Evolutionary conservation across 2,329 filamentous ascomycete genomes (phyloP), one percentile per base, ranked within the genome.

Genomic region (Fusarium zealandicum): DNA sequence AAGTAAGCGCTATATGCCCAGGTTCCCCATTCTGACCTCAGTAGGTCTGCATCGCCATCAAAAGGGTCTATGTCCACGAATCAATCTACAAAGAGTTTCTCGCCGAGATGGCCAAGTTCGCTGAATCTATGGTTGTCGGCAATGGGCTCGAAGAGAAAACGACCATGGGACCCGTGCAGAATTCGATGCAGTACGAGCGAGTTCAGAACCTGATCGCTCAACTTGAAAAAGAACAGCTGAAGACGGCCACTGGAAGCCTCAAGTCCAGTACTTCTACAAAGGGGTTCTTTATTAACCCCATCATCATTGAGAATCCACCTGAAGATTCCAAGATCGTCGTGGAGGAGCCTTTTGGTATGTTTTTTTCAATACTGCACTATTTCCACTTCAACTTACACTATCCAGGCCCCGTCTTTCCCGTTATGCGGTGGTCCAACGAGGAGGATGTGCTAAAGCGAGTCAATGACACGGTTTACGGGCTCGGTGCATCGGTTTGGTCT

Each of bases 51-150:
- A 62, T 70, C 51, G 42, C 54, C 7, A 75, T 84, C 70, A 87
- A 87, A 71, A 76, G 84, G 1, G 71, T 87, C 27, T 87, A 84
- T 64, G 79, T 88, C 3, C 85, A 88, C 64, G 80, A 85, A 59
- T 75, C 73, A 3, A 80, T 87, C 43, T 86, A 85, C 65, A 80
- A 84, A 39, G 65, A 75, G 25, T 86, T 88, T 69, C 69, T 81
- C 2, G 70, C 73, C 2, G 59, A 66, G 16, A 66, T 60, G 25
- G 65, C 75, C 14, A 46, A 68, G 2, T 57, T 59, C n/a, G 59
- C 60, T 22, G 57, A 64, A 40, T 38, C 30, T n/a, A 16, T 20
- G 10, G 25, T 82, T 50, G 73, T 72, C 4, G 80, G 79, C 8
- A 74, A 75, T 3, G 76, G 73, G 3, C 74, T 76, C 18, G 72